These are phyloP conservation scores for Pseudogymnoascus sp. DNA, from an alignment of 2,329 filamentous ascomycete species.

Conservation along the genomic window DNA sequence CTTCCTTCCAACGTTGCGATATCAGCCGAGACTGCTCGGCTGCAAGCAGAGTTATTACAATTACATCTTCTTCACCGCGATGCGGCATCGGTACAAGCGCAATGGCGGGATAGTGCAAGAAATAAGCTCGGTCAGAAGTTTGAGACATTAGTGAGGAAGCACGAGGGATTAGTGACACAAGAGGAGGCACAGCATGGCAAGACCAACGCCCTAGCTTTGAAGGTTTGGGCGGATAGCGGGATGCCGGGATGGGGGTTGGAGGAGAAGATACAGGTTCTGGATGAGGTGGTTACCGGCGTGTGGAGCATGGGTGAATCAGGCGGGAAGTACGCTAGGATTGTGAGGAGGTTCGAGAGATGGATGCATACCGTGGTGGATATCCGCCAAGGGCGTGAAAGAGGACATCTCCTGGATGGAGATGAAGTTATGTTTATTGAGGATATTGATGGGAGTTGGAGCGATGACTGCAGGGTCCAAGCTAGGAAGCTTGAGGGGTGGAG, in stretches of 20 bases:
- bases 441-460: conserved; percentile 51
- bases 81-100: conserved; percentile 35
- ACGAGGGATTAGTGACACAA: conserved; percentile 34
- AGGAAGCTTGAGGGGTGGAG: conserved; percentile 51
- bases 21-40: conserved; percentile 48
- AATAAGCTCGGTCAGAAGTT: conserved; percentile 42
- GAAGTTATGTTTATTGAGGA: conserved; percentile 45
- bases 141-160: conserved; percentile 26
- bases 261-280: conserved; percentile 51
- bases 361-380: conserved; percentile 41
- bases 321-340: conserved; percentile 49
- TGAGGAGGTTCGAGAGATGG: conserved; percentile 56
- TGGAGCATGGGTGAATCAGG: conserved; percentile 51
- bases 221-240: conserved; percentile 39
- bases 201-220: conserved; percentile 45
- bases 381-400: conserved; percentile 35
- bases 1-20: conserved; percentile 53
- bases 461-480: conserved; percentile 46
- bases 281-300: conserved; percentile 48
- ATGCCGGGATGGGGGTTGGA: conserved; percentile 38
- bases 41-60: conserved; percentile 60
- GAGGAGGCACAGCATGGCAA: conserved; percentile 43
- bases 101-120: conserved; percentile 53
- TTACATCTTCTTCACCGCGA: conserved; percentile 57
- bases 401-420: conserved; percentile 25